Conservation (phyloP, 2,329 filamentous ascomycete genomes). For the Fusarium duplospermum region DNA sequence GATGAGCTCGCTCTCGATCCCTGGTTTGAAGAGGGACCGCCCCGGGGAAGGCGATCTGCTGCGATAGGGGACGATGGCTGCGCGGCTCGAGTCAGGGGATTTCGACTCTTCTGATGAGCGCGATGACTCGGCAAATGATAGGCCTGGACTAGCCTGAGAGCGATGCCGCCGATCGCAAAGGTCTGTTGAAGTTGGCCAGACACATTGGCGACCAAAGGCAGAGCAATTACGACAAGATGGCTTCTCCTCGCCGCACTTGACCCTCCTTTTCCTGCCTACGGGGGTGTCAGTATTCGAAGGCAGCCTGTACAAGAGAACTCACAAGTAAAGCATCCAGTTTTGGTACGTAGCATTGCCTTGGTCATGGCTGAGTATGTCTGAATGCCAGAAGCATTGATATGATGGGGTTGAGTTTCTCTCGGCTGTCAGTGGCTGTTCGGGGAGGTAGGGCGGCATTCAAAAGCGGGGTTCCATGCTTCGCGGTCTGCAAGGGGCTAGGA, state of each 20-base stretch:
- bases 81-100: background rate
- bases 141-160: background rate
- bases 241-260: slow-evolving; percentile 11
- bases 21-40: background rate
- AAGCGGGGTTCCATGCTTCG: background rate
- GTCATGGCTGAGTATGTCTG: background rate
- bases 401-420: background rate
- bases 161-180: background rate
- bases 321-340: background rate
- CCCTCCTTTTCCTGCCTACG: background rate
- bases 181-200: background rate
- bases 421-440: background rate
- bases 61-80: background rate
- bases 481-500: background rate
- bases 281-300: background rate
- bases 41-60: background rate
- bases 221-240: slow-evolving; percentile 9
- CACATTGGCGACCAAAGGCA: background rate
- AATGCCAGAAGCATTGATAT: background rate
- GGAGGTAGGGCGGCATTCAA: background rate
- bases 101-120: background rate
- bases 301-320: background rate
- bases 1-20: background rate
- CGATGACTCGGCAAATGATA: background rate
- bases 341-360: background rate